Percentiles rank a stretch among this genome's conserved stretches.
Evolutionary conservation across 1,139 yeast genomes (phyloP).

Genomic region (Blastobotrys illinoisensis): DNA sequence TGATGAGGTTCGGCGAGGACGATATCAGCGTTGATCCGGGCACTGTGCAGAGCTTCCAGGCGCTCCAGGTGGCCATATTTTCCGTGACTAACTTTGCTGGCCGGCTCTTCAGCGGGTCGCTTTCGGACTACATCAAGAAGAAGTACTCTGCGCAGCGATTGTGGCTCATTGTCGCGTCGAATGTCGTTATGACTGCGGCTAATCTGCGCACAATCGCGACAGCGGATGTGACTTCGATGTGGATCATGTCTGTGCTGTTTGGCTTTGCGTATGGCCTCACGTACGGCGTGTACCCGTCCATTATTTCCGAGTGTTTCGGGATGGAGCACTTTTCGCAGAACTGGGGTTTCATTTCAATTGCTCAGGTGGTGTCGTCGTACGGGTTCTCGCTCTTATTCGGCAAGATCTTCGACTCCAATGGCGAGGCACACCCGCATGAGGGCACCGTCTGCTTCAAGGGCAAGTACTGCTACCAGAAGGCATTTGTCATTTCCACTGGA

Average conservation of each 20-base stretch:
- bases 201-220: conserved; percentile 27
- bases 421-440: conserved; percentile 2
- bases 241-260: conserved; percentile 48
- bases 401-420: conserved; percentile 30
- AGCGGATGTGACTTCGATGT: conserved; percentile 36
- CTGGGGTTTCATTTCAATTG: conserved; percentile 58
- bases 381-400: conserved; percentile 33
- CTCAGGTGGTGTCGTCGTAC: conserved; percentile 33
- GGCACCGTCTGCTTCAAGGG: conserved; percentile 27
- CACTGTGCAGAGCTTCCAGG: conserved; percentile 44
- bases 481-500: conserved; percentile 28
- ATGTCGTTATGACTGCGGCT: conserved; percentile 35
- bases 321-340: conserved; percentile 63
- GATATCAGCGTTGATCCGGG: conserved; percentile 12
- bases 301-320: conserved; percentile 68
- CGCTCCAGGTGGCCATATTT: conserved; percentile 64
- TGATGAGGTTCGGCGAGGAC: conserved; percentile 32
- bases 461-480: conserved; percentile 22
- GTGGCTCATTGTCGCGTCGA: conserved; percentile 59
- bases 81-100: conserved; percentile 62
- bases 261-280: conserved; percentile 72
- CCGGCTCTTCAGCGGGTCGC: conserved; percentile 57
- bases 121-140: conserved; percentile 52
- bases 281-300: conserved; percentile 73
- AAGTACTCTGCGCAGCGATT: conserved; percentile 50